A percentile compares a stretch with the other conserved stretches of the same genome.
Evolutionary conservation across 305 asterid genomes (phyloP).

Genomic region (Salvia sclarea): DNA sequence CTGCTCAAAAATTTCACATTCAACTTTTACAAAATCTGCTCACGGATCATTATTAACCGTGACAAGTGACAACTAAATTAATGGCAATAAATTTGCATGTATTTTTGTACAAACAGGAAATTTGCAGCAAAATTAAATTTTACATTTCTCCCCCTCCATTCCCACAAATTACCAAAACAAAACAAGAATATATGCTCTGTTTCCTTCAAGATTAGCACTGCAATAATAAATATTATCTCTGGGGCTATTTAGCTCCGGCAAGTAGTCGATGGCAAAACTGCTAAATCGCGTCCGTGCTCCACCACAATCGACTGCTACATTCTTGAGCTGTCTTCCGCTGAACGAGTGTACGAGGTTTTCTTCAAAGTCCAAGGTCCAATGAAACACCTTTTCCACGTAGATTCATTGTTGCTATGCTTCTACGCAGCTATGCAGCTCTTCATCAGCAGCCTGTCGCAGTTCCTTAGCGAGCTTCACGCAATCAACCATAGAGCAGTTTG

Average conservation of each 20-base stretch:
- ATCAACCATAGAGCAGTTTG: conserved; percentile 74
- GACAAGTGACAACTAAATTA: too few species aligned
- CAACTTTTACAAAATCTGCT: too few species aligned
- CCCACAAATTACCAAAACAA: background rate
- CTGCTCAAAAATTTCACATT: too few species aligned
- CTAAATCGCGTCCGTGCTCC: background rate
- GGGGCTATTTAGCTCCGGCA: background rate
- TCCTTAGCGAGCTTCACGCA: conserved; percentile 65
- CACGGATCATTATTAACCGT: too few species aligned
- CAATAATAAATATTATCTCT: background rate
- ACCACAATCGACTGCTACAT: background rate
- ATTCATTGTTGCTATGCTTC: conserved; percentile 21
- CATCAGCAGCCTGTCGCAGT: conserved; percentile 44
- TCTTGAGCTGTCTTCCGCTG: background rate
- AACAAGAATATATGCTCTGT: background rate
- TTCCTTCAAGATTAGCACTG: background rate
- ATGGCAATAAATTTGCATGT: background rate
- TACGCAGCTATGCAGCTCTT: conserved; percentile 10
- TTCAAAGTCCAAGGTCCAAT: background rate
- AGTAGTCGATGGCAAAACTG: background rate
- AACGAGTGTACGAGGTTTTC: background rate
- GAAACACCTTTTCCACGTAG: background rate
- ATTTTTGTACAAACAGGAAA: background rate
- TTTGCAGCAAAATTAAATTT: background rate
- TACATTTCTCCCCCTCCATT: background rate